Base-by-base conservation (phyloP, 2,329 filamentous ascomycete genomes). In the Furcasterigmium sp. region DNA sequence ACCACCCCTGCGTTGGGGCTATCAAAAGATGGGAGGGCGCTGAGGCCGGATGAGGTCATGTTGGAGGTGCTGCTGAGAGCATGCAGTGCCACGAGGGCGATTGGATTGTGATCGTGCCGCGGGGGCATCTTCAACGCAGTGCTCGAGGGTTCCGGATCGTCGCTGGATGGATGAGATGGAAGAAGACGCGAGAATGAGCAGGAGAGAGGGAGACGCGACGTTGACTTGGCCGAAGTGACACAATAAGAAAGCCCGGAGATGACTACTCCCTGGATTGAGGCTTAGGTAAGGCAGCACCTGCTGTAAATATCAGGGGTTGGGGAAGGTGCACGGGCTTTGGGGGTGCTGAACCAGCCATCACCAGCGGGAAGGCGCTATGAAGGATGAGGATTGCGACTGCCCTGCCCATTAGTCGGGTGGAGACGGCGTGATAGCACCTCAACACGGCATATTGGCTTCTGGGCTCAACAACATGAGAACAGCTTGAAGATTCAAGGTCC, bases 1-100 rank as follows among this genome's bases (percentile, higher is more conserved):
- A 54, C 54, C 48, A 73, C 72, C 73, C 73, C 73, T 52, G 48
- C 72, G 56, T 72, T 76, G 72, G 74, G 74, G 72, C 63, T 75
- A 68, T 69, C 60, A 57, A 62, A 41, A 41, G 43, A 17, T 30
- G 25, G 17, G 4, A 17, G 9, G 20, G 14, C 17, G 26, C 26
- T 9, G 38, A 40, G 19, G 17, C 15, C 8, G 17, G 38, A 18
- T 30, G 28, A 19, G 38, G 38, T 19, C 19, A 40, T 30, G n/a
- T n/a, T 10, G 38, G 7, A 8, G 14, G 15, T 13, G 25, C 14
- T 18, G n/a, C 5, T n/a, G 32, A 15, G 11, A 9, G 15, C 15
- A 17, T 15, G 32, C 32, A n/a, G n/a, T 15, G 32, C 32, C 32
- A 17, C 15, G n/a, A 17, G 32, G 32, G 32, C 32, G 32, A 17